Base-by-base conservation (phyloP, 129 eudicot genomes). In the Dittrichia graveolens region DNA sequence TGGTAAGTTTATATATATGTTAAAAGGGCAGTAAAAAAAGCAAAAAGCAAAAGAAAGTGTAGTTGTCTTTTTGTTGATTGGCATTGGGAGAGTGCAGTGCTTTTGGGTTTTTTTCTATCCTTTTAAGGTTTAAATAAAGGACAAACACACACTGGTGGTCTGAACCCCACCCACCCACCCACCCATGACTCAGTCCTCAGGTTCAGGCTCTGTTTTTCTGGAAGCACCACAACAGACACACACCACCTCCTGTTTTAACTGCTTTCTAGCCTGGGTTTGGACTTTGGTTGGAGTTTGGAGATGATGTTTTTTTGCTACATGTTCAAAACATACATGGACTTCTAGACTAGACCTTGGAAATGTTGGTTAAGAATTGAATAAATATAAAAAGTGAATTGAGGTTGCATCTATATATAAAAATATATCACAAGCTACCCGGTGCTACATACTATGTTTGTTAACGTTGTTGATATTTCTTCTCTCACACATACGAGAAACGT, bases 1-100 rank as follows among this genome's bases (percentile, higher is more conserved):
- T 24, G 31, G 1, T 24, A 24, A 24, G 31, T 24, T 24, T 24
- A 24, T 24, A 24, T 24, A 2, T 2, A 67, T 52, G 75, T 61
- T 46, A 15, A 67, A 67, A 76, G 60, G 75, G 70, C 7, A 38
- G 34, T 67, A 8, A 68, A 8, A 68, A 76, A 76, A 76, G 80
- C 59, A 47, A 76, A 76, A 67, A 69, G 19, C 43, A 56, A 72
- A 65, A 63, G 42, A 75, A 75, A 65, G 67, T 37, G 58, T 43
- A 6, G 62, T 67, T 76, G 80, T 76, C 80, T 67, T 76, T 76
- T 67, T 67, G 75, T 9, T 76, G 50, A 38, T 16, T 61, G 78
- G 49, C 62, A 62, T 41, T 31, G 68, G 2, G 13, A 48, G 71
- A 62, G 19, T 74, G 42, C 40, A 61, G 43, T 74, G 63, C 63